Evolutionary conservation across 257 asterid genomes (phyloP).

Genomic region (Sherardia arvensis): DNA sequence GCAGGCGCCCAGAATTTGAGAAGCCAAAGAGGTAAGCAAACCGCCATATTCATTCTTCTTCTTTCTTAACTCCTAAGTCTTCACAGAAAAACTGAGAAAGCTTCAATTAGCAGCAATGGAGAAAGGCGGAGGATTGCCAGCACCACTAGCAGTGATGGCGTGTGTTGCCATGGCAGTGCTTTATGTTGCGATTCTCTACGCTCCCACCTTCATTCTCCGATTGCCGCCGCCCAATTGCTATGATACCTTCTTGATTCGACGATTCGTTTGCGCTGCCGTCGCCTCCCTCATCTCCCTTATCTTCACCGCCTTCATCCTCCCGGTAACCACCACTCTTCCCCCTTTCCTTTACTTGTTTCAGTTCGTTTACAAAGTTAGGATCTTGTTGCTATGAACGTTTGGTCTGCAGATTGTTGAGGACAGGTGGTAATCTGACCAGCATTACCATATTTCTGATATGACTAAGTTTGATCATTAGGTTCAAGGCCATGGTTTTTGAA

Average conservation of each 20-base stretch:
- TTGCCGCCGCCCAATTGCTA: conserved; percentile 69
- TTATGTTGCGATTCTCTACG: conserved; percentile 75
- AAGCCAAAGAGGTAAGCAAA: no score
- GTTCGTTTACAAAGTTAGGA: not conserved
- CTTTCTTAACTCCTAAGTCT: no score
- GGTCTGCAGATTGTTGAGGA: not conserved
- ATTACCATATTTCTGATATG: not conserved
- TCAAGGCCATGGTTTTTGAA: not conserved
- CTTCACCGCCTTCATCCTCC: conserved; percentile 56
- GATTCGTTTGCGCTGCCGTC: conserved; percentile 73
- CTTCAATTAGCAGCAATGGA: conserved; percentile 4
- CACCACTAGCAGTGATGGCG: conserved; percentile 40
- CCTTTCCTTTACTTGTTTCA: no score
- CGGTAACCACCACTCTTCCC: conserved; percentile 32
- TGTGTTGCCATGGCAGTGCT: conserved; percentile 64
- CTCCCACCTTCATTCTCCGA: conserved; percentile 69
- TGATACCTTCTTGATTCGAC: conserved; percentile 55
- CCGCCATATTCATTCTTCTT: no score
- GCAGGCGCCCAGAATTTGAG: no score
- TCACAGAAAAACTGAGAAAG: not conserved
- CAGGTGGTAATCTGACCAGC: no score
- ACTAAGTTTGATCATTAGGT: not conserved
- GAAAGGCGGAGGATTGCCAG: conserved; percentile 23
- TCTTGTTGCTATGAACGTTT: not conserved
- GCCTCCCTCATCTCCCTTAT: conserved; percentile 57